Conservation (phyloP, 2,329 filamentous ascomycete genomes). For the Penicillium sp. region DNA sequence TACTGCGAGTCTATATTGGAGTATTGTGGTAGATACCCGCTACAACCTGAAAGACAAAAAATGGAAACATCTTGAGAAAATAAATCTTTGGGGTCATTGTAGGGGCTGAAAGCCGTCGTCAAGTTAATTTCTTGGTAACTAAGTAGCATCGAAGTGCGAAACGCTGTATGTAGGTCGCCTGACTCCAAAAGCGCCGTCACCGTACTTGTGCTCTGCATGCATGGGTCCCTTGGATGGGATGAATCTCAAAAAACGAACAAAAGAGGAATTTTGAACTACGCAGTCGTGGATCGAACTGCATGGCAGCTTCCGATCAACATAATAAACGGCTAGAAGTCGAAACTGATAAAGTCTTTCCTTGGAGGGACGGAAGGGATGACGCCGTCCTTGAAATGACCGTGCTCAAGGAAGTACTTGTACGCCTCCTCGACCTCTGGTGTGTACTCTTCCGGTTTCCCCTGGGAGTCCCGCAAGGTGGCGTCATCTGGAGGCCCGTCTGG, state of each 20-base stretch:
- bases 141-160: background rate
- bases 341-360: slow-evolving; percentile 71
- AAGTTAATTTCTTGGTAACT: background rate
- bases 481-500: slow-evolving; percentile 65
- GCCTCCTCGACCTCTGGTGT: slow-evolving; percentile 58
- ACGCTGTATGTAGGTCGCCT: background rate
- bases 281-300: background rate
- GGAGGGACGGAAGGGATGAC: slow-evolving; percentile 77
- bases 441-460: slow-evolving; percentile 55
- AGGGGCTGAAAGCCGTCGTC: background rate
- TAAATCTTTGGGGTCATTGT: background rate
- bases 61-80: slow-evolving; percentile 34
- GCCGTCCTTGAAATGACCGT: slow-evolving; percentile 69
- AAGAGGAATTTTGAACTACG: background rate
- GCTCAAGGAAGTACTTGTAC: slow-evolving; percentile 66
- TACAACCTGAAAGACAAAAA: slow-evolving; percentile 36
- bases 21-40: slow-evolving; percentile 31
- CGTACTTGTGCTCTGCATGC: background rate
- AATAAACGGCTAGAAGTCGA: slow-evolving; percentile 62
- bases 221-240: background rate
- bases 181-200: background rate
- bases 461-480: slow-evolving; percentile 48
- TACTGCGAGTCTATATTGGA: slow-evolving; percentile 18
- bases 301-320: background rate
- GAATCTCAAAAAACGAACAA: background rate